phyloP scores from a whole-genome alignment of 2,329 filamentous ascomycete species.

The Fusarium torreyae region DNA sequence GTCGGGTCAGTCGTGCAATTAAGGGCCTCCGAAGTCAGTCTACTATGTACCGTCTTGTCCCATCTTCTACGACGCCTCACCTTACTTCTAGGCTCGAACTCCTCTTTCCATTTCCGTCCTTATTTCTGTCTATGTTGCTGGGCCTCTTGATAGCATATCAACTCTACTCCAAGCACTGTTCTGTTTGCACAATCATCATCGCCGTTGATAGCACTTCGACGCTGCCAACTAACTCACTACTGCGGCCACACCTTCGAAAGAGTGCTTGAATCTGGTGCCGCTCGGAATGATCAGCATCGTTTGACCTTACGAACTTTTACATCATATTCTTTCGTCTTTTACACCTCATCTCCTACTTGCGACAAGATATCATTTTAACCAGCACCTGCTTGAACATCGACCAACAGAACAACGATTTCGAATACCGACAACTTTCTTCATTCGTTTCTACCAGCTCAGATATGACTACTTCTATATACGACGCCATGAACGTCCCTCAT shows the following conservation, averaged over 20 bases:
- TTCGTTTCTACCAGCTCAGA: slow-evolving; percentile 35
- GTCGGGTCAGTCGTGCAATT: slow-evolving; percentile 52
- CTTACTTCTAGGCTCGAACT: slow-evolving; percentile 49
- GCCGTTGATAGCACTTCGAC: slow-evolving; percentile 26
- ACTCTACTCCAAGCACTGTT: slow-evolving; percentile 16
- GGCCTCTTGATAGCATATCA: slow-evolving; percentile 34
- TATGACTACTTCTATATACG: slow-evolving; percentile 59
- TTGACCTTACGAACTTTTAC: slow-evolving; percentile 8
- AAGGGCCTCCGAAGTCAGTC: slow-evolving; percentile 46
- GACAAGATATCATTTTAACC: background rate
- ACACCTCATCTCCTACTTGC: slow-evolving; percentile 8
- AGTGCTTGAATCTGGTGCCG: slow-evolving; percentile 24
- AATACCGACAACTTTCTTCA: slow-evolving; percentile 6
- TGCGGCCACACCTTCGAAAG: slow-evolving; percentile 24
- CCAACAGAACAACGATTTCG: slow-evolving; percentile 1
- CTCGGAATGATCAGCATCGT: slow-evolving; percentile 23
- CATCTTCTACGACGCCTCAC: slow-evolving; percentile 44
- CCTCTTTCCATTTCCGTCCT: slow-evolving; percentile 44
- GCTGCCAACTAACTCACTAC: slow-evolving; percentile 16
- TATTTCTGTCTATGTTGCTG: slow-evolving; percentile 36
- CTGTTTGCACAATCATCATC: slow-evolving; percentile 23
- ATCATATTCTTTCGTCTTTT: slow-evolving; percentile 10
- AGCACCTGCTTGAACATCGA: background rate
- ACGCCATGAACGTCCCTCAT: slow-evolving; percentile 60
- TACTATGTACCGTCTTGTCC: slow-evolving; percentile 44